phyloP scores from a whole-genome alignment of 2,329 filamentous ascomycete species.

The Nectriaceae sp. region DNA sequence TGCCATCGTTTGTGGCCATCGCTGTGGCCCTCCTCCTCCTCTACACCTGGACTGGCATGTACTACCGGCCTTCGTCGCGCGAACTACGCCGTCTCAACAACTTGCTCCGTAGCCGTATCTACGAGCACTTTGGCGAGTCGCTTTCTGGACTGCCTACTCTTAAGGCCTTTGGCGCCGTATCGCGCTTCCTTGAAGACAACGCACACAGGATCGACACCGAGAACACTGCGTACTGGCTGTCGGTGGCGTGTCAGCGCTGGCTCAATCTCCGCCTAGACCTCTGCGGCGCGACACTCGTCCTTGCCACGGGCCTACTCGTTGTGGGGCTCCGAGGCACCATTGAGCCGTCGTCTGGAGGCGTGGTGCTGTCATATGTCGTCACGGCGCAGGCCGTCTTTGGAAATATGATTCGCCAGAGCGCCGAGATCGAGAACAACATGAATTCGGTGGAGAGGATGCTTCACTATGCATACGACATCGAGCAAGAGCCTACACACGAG shows the following conservation, averaged over 20 bases:
- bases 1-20: slow-evolving; percentile 84
- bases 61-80: slow-evolving; percentile 83
- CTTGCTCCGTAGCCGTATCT: slow-evolving; percentile 81
- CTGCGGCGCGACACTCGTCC: slow-evolving; percentile 62
- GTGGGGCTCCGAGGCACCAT: slow-evolving; percentile 9
- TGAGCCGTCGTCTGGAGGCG: slow-evolving; percentile 52
- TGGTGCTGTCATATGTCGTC: slow-evolving; percentile 68
- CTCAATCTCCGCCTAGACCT: slow-evolving; percentile 63
- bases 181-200: slow-evolving; percentile 84
- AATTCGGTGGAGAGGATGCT: slow-evolving; percentile 92
- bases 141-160: slow-evolving; percentile 87
- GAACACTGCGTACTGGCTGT: slow-evolving; percentile 68
- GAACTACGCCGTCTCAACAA: slow-evolving; percentile 88
- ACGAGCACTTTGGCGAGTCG: slow-evolving; percentile 91
- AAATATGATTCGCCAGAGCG: slow-evolving; percentile 62
- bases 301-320: slow-evolving; percentile 62
- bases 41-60: slow-evolving; percentile 54
- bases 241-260: slow-evolving; percentile 70
- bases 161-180: slow-evolving; percentile 83
- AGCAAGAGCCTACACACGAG: slow-evolving; percentile 50
- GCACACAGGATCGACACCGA: slow-evolving; percentile 79
- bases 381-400: slow-evolving; percentile 52
- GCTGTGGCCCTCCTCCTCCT: slow-evolving; percentile 74
- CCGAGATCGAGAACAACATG: slow-evolving; percentile 79
- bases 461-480: slow-evolving; percentile 84